Evolutionary conservation across 441 rosid genomes (phyloP), one percentile per base, ranked within the genome.

Genomic region (Euphorbia celastroides): DNA sequence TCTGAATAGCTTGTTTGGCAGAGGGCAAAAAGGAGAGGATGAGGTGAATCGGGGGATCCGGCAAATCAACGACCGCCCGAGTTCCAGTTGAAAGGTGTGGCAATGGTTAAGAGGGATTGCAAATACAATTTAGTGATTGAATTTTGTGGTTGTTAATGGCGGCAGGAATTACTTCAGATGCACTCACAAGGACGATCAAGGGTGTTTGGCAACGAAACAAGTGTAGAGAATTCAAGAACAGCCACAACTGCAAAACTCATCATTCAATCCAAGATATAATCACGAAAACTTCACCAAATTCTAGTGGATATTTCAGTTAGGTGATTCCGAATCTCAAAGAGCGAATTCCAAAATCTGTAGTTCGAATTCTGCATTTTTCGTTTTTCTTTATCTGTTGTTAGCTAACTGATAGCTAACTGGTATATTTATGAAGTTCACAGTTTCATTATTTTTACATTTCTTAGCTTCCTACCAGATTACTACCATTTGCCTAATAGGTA

Each of bases 171-270:
- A 58, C 44, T 58, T 58, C 11, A 58, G 62, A 10, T 58, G 62
- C 44, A 58, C 13, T 17, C 36, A 58, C 26, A 58, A 30, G 62
- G 36, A 31, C 6, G 62, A 31, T 58, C 62, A 58, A 31, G 26
- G 62, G 25, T 58, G 62, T 26, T 58, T 58, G 19, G 62, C 62
- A n/a, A 58, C 62, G 8, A 58, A 58, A 31, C 44, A 58, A 58
- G 62, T 58, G 14, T 25, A 58, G 23, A 58, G 44, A 58, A 58
- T 58, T 7, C 42, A 32, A 31, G 1, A n/a, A 32, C 42, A 31
- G 30, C 44, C 62, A 58, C 17, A 31, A 41, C 62, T 58, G 62
- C 62, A n/a, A 19, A 0, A 19, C 23, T 32, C 20, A 10, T 31
- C 42, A n/a, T 11, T n/a, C 22, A 22, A 11, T 30, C 32, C 14